Evolutionary conservation across 2,329 filamentous ascomycete species (phyloP), one percentile per base, ranked within the genome.

Genomic region (Myriangium duriaei): DNA sequence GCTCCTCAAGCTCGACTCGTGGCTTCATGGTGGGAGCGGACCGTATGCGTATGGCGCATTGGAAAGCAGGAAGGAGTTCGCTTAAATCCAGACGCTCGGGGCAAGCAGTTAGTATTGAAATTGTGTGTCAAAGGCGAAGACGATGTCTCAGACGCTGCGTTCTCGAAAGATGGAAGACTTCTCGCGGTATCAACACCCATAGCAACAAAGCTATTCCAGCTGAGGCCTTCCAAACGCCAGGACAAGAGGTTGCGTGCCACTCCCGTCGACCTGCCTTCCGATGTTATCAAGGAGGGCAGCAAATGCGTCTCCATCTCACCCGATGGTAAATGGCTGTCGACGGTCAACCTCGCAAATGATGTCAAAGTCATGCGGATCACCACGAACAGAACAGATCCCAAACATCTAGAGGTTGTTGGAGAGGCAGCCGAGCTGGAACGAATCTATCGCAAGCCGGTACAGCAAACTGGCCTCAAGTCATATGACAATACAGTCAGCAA

Each of bases 21-120:
- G 16, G 74, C 91, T 51, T 84, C 83, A 56, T 96, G 86, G 82
- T 96, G 87, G 85, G 83, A 88, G 47, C 72, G 81, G 40, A 82
- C 92, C 55, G 68, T 96, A 34, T 78, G 81, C 48, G 72, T 98
- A 43, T 98, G 87, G 86, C 72, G 68, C 29, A 61, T 81, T 55
- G 41, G 60, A 53, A 45, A 57, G 6, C 60, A 61, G 42, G 47
- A 51, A 63, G 17, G 32, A 9, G 24, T 41, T 13, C 16, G 30
- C 12, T 12, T 42, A 3, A 12, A 10, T 30, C 35, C 39, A 5
- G 33, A 41, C 16, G 44, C 69, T 65, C 46, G 68, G 48, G 58
- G 18, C 53, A 59, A 29, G 58, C 63, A 57, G 45, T 52, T 63
- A 10, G 53, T 63, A 9, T 58, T 58, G 14, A 54, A 56, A 30